These are phyloP conservation scores for Salix exigua DNA, from an alignment of 345 rosid species.

Conservation along the genomic window DNA sequence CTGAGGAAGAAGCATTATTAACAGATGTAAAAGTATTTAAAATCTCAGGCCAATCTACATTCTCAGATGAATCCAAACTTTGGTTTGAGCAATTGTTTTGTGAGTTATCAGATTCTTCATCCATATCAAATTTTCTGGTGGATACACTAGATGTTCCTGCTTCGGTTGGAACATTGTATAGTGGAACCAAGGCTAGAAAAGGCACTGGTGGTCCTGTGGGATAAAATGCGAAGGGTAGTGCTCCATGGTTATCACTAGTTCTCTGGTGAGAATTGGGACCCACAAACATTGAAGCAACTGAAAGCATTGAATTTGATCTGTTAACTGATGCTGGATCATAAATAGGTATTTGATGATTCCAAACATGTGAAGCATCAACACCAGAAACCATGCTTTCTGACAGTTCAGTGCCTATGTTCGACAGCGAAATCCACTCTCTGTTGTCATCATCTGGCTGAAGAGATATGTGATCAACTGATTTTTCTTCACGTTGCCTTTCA, in stretches of 20 bases:
- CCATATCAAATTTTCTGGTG: background rate
- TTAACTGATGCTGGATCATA: conserved; percentile 7
- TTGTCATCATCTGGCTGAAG: background rate
- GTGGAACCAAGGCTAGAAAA: conserved; percentile 20
- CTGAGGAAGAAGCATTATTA: background rate
- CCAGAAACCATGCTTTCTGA: conserved; percentile 5
- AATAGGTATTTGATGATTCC: conserved; percentile 5
- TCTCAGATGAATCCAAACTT: conserved; percentile 5
- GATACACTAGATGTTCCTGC: conserved; percentile 7
- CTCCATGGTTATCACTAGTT: background rate
- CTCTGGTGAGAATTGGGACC: conserved; percentile 12
- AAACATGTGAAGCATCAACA: conserved; percentile 3
- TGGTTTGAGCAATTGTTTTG: background rate
- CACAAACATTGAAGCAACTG: conserved; percentile 7
- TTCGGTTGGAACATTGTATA: conserved; percentile 19
- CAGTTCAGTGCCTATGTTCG: conserved; percentile 4
- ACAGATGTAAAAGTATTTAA: background rate
- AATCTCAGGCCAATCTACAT: conserved; percentile 1
- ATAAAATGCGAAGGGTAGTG: conserved; percentile 13
- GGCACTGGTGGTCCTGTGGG: conserved; percentile 24
- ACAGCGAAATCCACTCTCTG: conserved; percentile 5
- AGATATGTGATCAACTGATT: conserved; percentile 7
- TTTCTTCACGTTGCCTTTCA: background rate
- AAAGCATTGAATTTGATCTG: conserved; percentile 6
- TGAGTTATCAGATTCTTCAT: background rate